Conservation (phyloP, 768 basidiomycete species). For the Cystofilobasidium capitatum region DNA sequence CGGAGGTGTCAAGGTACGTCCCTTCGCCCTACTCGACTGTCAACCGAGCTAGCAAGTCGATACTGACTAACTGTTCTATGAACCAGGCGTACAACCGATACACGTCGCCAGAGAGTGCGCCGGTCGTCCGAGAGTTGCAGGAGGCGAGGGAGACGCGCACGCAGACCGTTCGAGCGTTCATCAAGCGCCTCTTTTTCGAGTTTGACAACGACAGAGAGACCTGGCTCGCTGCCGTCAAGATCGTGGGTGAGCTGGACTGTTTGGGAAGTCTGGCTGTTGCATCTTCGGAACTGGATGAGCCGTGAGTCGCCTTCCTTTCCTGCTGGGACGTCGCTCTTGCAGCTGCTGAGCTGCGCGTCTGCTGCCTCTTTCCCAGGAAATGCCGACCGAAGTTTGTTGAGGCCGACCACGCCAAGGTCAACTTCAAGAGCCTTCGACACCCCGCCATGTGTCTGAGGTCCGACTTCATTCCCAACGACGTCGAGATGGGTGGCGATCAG, state of each 20-base stretch:
- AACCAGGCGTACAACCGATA: conserved; percentile 60
- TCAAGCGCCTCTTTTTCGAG: conserved; percentile 38
- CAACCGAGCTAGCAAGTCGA: neutral
- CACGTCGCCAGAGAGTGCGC: conserved; percentile 60
- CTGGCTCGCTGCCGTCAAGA: conserved; percentile 36
- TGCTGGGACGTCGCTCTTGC: neutral
- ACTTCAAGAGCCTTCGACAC: conserved; percentile 57
- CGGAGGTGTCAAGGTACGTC: conserved; percentile 64
- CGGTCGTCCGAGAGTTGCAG: conserved; percentile 69
- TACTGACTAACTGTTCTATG: neutral
- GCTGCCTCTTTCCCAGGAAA: conserved; percentile 74
- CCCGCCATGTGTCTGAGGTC: conserved; percentile 35
- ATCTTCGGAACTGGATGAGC: conserved; percentile 80
- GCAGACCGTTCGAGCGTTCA: conserved; percentile 59
- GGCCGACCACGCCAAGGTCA: conserved; percentile 62
- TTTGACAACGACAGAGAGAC: conserved; percentile 37
- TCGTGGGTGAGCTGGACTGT: conserved; percentile 84
- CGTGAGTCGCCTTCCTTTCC: conserved; percentile 40
- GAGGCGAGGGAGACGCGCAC: conserved; percentile 85
- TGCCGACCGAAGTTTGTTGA: conserved; percentile 85
- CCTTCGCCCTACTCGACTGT: neutral
- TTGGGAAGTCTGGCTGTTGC: conserved; percentile 83
- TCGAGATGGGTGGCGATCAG: conserved; percentile 67
- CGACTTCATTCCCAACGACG: conserved; percentile 86
- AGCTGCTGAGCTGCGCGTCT: conserved; percentile 43